These are phyloP conservation scores for Cordyceps javanica DNA, from an alignment of 2,329 filamentous ascomycete species.

Conservation along the genomic window DNA sequence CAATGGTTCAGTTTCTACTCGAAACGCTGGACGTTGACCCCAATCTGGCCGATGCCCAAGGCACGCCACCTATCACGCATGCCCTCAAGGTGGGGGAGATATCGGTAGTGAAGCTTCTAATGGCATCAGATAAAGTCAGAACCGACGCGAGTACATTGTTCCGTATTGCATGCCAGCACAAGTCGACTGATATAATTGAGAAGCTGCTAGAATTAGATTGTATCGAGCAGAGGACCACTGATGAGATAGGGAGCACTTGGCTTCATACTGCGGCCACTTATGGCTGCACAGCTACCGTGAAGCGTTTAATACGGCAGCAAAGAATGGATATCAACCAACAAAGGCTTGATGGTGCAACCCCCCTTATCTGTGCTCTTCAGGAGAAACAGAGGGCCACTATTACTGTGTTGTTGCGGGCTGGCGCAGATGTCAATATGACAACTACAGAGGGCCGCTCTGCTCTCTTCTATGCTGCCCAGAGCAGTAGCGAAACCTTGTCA, in stretches of 20 bases:
- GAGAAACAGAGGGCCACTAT: neutral
- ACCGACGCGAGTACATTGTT: neutral
- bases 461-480: neutral
- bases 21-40: neutral
- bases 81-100: neutral
- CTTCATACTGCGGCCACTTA: neutral
- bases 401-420: neutral
- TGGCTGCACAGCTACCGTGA: neutral
- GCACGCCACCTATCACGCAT: neutral
- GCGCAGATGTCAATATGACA: neutral
- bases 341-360: neutral
- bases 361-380: neutral
- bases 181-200: neutral
- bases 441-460: neutral
- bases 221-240: neutral
- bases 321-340: neutral
- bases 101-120: neutral
- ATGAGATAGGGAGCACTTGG: neutral
- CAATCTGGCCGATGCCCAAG: neutral
- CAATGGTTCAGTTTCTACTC: neutral
- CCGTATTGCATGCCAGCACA: neutral
- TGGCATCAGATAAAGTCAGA: neutral
- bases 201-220: neutral
- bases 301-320: neutral
- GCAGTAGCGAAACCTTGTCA: neutral